Conservation (phyloP, 2,329 filamentous ascomycete genomes). For the Penicillium hesseltinei region DNA sequence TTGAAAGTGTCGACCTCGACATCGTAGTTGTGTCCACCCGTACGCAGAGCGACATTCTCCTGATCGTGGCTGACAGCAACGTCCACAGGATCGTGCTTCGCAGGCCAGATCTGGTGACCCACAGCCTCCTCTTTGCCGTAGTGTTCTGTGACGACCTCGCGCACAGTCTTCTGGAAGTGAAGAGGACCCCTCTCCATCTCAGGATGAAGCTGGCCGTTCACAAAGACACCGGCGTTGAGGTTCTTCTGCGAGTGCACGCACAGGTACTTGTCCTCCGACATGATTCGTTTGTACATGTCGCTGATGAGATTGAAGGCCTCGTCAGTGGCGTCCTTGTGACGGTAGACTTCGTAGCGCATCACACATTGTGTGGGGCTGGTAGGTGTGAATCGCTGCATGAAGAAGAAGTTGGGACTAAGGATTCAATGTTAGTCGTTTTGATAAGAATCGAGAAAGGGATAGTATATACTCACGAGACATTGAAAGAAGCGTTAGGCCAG, state of each 20-base stretch:
- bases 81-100: conserved; percentile 18
- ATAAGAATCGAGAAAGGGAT: too few species aligned
- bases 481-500: conserved; percentile 39
- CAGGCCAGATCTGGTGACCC: conserved; percentile 55
- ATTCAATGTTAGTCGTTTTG: not conserved
- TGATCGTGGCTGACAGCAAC: not conserved
- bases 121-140: conserved; percentile 45
- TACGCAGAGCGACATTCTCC: not conserved
- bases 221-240: conserved; percentile 59
- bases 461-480: conserved; percentile 29
- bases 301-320: conserved; percentile 59
- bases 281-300: conserved; percentile 63
- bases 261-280: conserved; percentile 65
- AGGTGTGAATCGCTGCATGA: conserved; percentile 64
- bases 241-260: conserved; percentile 61
- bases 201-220: conserved; percentile 64
- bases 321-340: conserved; percentile 60
- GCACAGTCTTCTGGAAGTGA: conserved; percentile 56
- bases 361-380: conserved; percentile 50
- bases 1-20: not conserved
- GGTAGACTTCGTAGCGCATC: conserved; percentile 65
- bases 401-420: conserved; percentile 57
- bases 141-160: conserved; percentile 51
- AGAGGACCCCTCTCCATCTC: conserved; percentile 59
- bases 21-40: not conserved